Evolutionary conservation across 2,329 filamentous ascomycete species (phyloP), one percentile per base, ranked within the genome.

Genomic region (Venturia oleaginea): DNA sequence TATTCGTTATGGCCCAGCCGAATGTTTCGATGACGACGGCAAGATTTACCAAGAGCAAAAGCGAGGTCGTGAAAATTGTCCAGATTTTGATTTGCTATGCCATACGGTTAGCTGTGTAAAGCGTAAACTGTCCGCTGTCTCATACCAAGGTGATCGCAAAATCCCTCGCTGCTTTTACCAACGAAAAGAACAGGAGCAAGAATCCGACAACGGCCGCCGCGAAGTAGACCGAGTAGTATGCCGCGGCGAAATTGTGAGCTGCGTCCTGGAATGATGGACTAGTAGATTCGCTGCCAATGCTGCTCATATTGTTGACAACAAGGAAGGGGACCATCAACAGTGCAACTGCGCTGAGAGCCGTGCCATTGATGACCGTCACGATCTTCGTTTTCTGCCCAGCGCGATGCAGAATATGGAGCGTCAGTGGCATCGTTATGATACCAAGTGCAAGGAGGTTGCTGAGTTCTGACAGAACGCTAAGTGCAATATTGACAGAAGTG

Each of bases 121-220:
- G 1, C 8, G 15, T 8, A 43, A 6, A 7, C 10, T 42, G 34
- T n/a, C 17, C 13, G 15, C 51, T 17, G 37, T 24, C 19, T 27
- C 59, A 60, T 60, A 60, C 59, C 59, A 37, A 22, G 11, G 34
- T 60, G n/a, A 60, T 40, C 1, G 59, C 59, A 27, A 43, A 30
- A 40, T 60, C 37, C 27, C 40, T 27, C 22, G 37, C 37, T n/a
- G 59, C 40, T 40, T 43, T 60, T 11, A 43, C 32, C 34, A 60
- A 27, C 2, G 40, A 32, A 10, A 60, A 60, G 5, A 60, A 43
- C 22, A 60, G n/a, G 24, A 60, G 22, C 15, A 40, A n/a, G 17
- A 37, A 60, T 22, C 59, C 59, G 11, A 60, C 27, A 19, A 60
- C 17, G 24, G 59, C 32, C 4, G 59, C 34, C 24, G n/a, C 22